Percentiles rank a stretch among this genome's conserved stretches.
Evolutionary conservation across 352 stramenopile species (phyloP).

Genomic region (Pythium pyrilobum): DNA sequence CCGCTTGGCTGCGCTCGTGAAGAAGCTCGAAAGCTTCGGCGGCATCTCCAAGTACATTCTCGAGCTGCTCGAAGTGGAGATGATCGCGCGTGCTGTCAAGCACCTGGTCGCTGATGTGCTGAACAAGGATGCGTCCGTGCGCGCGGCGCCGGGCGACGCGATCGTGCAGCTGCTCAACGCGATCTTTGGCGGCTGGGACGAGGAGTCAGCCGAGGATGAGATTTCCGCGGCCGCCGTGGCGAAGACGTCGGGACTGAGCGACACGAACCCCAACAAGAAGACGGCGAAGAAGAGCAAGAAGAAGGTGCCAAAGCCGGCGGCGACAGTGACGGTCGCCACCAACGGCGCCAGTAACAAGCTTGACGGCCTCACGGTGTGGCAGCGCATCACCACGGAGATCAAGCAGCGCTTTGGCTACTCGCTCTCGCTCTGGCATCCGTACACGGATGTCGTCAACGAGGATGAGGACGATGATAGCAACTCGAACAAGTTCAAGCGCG

Average conservation of each 20-base stretch:
- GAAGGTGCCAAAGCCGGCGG: constrained; percentile 22
- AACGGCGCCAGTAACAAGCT: constrained; percentile 16
- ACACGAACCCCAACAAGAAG: constrained; percentile 31
- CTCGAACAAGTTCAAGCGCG: constrained; percentile 33
- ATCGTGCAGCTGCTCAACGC: constrained; percentile 84
- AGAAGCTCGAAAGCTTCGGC: constrained; percentile 82
- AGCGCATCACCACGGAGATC: constrained; percentile 54
- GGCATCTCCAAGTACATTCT: constrained; percentile 91
- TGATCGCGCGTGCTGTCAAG: constrained; percentile 92
- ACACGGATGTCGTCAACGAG: constrained; percentile 15
- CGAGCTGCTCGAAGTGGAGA: constrained; percentile 95
- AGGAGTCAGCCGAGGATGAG: constrained; percentile 6
- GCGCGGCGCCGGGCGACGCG: constrained; percentile 60
- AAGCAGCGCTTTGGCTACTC: constrained; percentile 76
- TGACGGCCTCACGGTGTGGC: constrained; percentile 47
- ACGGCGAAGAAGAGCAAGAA: constrained; percentile 39
- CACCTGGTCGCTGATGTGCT: constrained; percentile 73
- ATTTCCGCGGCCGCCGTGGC: constrained; percentile 7
- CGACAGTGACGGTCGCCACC: not conserved
- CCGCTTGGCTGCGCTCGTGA: constrained; percentile 82
- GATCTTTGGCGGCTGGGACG: constrained; percentile 55
- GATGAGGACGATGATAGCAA: constrained; percentile 21
- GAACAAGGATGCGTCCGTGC: constrained; percentile 51
- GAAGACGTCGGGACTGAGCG: constrained; percentile 21
- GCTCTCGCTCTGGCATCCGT: constrained; percentile 60